Percentiles rank a stretch among this genome's conserved stretches.
Conservation (phyloP, 164 flowering plant species). For the Stephania yunnanensis region DNA sequence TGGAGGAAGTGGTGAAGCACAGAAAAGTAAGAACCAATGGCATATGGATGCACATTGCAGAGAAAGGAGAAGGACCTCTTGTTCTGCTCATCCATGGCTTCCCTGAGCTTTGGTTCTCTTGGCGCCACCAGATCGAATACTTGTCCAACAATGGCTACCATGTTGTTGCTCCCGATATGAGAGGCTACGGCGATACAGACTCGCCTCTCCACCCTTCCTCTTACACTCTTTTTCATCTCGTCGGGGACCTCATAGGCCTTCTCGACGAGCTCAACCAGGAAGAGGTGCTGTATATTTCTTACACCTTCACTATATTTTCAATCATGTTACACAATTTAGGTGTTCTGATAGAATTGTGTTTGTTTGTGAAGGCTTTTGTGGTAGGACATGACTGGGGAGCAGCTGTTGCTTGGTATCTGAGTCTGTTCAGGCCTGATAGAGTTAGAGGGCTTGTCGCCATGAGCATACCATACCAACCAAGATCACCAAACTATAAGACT, state of each 20-base stretch:
- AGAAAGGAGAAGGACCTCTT: slow-evolving; percentile 40
- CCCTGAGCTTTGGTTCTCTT: slow-evolving; percentile 44
- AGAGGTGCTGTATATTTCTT: background rate
- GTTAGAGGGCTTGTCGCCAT: slow-evolving; percentile 37
- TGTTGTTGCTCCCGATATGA: slow-evolving; percentile 46
- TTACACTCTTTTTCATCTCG: slow-evolving; percentile 34
- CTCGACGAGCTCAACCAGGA: slow-evolving; percentile 10
- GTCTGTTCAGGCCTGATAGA: slow-evolving; percentile 47
- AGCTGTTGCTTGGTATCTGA: slow-evolving; percentile 32
- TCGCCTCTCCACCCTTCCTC: slow-evolving; percentile 28
- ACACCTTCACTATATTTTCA: too few relatives aligned
- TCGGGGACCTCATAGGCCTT: slow-evolving; percentile 16
- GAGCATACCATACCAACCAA: slow-evolving; percentile 28
- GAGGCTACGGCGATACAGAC: slow-evolving; percentile 51
- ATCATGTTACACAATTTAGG: too few relatives aligned
- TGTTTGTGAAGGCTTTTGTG: slow-evolving; percentile 30
- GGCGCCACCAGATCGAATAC: slow-evolving; percentile 43
- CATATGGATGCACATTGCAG: slow-evolving; percentile 47
- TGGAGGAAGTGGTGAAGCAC: slow-evolving; percentile 21
- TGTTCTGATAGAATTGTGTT: background rate
- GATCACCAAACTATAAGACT: slow-evolving; percentile 17
- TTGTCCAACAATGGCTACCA: slow-evolving; percentile 36
- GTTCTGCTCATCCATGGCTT: slow-evolving; percentile 52
- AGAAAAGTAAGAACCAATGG: slow-evolving; percentile 32
- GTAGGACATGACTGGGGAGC: slow-evolving; percentile 66